phyloP scores from a whole-genome alignment of 1,284 basidiomycete species.

The Moesziomyces sp. region DNA sequence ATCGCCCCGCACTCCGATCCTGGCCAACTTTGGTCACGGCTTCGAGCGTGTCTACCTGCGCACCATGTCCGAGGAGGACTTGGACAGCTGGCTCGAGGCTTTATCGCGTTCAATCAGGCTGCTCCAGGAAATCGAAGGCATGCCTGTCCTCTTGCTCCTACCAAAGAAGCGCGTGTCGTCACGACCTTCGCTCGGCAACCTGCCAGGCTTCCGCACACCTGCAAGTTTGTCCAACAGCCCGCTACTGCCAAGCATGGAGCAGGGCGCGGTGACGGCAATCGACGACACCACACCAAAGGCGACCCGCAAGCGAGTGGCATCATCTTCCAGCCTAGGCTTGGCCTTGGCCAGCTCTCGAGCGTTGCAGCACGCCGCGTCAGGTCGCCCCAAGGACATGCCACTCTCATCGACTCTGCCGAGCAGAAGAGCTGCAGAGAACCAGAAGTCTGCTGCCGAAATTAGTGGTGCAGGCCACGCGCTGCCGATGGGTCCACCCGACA shows the following conservation, averaged over 20 bases:
- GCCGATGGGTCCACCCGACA: conserved; percentile 3
- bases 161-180: conserved; percentile 3
- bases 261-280: not conserved
- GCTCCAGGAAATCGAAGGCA: not conserved
- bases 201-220: conserved; percentile 30
- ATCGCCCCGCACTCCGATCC: conserved; percentile 15
- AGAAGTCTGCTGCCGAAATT: not conserved
- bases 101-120: conserved; percentile 25
- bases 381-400: not conserved
- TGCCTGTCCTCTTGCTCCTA: not conserved
- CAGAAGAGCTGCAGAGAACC: not conserved
- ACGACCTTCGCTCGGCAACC: conserved; percentile 13
- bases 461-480: not conserved
- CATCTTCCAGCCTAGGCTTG: conserved; percentile 11
- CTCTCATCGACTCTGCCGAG: not conserved
- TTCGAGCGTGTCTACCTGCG: conserved; percentile 8
- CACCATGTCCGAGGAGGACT: not conserved
- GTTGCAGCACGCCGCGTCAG: not conserved
- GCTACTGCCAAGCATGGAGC: not conserved
- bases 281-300: conserved; percentile 23
- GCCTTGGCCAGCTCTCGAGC: conserved; percentile 3
- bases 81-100: conserved; percentile 24
- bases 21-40: conserved; percentile 4
- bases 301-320: conserved; percentile 14
- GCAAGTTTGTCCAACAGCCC: conserved; percentile 1